Percentiles rank a stretch among this genome's conserved stretches.
Evolutionary conservation across 1,284 basidiomycete genomes (phyloP).

Genomic region (Thecaphora frezii): DNA sequence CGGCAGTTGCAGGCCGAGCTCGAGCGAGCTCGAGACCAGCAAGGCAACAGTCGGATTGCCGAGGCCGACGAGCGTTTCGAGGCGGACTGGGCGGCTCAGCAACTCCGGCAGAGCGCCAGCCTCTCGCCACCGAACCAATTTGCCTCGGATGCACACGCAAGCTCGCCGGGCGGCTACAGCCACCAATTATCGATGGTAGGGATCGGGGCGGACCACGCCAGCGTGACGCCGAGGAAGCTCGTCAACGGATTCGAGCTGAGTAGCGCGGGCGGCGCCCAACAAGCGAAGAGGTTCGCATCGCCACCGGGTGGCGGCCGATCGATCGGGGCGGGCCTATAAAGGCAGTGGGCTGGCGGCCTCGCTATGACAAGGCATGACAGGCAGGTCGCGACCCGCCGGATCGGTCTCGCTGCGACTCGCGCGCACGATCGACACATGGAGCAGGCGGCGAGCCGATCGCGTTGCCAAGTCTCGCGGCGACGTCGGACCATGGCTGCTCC

Average conservation of each 20-base stretch:
- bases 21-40: constrained; percentile 8
- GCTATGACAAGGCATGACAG: no score
- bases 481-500: no score
- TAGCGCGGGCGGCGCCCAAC: background rate
- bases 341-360: no score
- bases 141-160: background rate
- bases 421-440: no score
- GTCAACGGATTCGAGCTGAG: constrained; percentile 1
- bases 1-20: constrained; percentile 35
- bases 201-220: background rate
- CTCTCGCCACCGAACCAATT: constrained; percentile 1
- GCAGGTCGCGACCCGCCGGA: no score
- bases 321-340: background rate
- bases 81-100: constrained; percentile 2
- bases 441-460: no score
- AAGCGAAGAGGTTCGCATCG: background rate
- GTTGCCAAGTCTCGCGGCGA: no score
- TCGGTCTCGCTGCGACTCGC: no score
- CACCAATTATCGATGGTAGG: background rate
- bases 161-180: background rate
- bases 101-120: constrained; percentile 1
- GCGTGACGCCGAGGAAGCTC: constrained; percentile 1
- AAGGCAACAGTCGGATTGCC: background rate
- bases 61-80: constrained; percentile 4
- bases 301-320: background rate